Evolutionary conservation across 495 filamentous ascomycete species (phyloP), one percentile per base, ranked within the genome.

Genomic region (Sphaerosporella brunnea): DNA sequence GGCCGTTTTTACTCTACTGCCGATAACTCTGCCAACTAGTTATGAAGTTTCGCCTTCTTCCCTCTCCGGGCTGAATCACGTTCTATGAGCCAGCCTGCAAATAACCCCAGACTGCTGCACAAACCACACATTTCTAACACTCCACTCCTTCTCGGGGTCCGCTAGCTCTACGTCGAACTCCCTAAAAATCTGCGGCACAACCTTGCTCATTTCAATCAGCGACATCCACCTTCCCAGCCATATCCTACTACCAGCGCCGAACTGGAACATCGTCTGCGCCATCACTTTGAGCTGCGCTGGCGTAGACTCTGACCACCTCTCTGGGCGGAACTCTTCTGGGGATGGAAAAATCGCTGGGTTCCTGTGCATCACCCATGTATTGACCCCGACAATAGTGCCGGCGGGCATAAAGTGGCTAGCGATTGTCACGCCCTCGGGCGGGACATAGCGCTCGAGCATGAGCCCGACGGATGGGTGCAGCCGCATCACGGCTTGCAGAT

Each of bases 401-500:
- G 65, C 64, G 0, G 72, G 73, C 19, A 79, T 62, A 46, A 62
- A 60, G 20, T 62, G 51, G 3, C 73, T 73, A 20, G 70, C 66
- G 19, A 79, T 58, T 2, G 53, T 53, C 7, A 69, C 52, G 0
- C 77, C 79, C 4, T 67, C 64, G 30, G 62, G 59, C 0, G 75
- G 80, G 7, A 80, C 75, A 26, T 80, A 61, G 25, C 77, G 70
- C 63, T 83, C 78, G 45, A 82, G 69, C 15, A 71, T 66, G 20
- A 80, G 59, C 0, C 72, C 73, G 0, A 74, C 66, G 3, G 75
- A 72, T 0, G 81, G 76, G 53, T 81, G 73, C 16, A 83, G 45
- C 3, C 79, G 69, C 59, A 82, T 71, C 26, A 72, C 72, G 3
- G 78, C 75, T 47, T 79, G 74, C 10, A 83, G 70, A 52, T 83